phyloP scores from a whole-genome alignment of 2,329 filamentous ascomycete genomes.

The Aspergillus ustus region DNA sequence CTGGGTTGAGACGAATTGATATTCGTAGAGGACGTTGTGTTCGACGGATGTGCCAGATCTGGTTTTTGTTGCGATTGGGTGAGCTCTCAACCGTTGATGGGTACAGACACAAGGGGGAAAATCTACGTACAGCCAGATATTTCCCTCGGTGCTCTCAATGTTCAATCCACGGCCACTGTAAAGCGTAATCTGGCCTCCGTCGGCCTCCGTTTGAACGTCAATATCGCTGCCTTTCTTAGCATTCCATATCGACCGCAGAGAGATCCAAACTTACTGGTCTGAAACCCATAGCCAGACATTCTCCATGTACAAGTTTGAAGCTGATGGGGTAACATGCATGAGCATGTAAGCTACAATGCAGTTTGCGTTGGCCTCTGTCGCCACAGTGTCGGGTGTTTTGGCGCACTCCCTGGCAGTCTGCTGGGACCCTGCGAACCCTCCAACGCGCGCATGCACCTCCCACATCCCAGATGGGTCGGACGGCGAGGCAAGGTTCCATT shows the following conservation, averaged over 20 bases:
- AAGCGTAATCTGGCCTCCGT: constrained; percentile 56
- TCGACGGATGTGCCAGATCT: constrained; percentile 51
- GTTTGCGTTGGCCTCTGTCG: constrained; percentile 30
- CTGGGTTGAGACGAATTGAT: constrained; percentile 48
- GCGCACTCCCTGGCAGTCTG: constrained; percentile 51
- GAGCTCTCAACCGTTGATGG: too few relatives aligned
- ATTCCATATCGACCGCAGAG: not conserved
- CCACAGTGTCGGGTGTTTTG: constrained; percentile 36
- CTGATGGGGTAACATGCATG: constrained; percentile 42
- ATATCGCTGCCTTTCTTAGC: constrained; percentile 7
- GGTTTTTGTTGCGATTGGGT: not conserved
- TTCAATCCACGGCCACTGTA: constrained; percentile 59
- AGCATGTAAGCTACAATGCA: constrained; percentile 44
- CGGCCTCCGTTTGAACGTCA: constrained; percentile 35
- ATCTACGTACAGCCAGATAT: constrained; percentile 43
- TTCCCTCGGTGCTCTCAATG: constrained; percentile 47
- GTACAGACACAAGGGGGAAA: too few relatives aligned
- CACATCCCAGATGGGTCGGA: constrained; percentile 58
- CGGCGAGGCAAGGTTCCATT: constrained; percentile 69
- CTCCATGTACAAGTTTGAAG: constrained; percentile 50
- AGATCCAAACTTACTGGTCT: constrained; percentile 46
- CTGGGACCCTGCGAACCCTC: constrained; percentile 56
- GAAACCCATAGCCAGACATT: constrained; percentile 59
- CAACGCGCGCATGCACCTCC: constrained; percentile 59
- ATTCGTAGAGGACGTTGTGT: constrained; percentile 55